Conservation (phyloP, 1,139 yeast species). For the Saccharomyces uvarum region DNA sequence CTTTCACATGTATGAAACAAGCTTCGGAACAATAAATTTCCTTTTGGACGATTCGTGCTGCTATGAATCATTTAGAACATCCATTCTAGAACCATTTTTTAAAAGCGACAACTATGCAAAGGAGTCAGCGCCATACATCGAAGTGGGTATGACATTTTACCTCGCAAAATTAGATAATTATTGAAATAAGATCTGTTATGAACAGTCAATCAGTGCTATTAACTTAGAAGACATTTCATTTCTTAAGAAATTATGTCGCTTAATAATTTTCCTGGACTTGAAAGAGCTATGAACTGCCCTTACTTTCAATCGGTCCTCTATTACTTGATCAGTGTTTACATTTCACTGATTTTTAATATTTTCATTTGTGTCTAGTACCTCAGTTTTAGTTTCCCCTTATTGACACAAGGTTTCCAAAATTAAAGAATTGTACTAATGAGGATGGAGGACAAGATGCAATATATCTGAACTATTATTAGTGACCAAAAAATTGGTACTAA, state of each 20-base stretch:
- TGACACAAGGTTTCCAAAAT: not conserved
- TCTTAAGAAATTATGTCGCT: not conserved
- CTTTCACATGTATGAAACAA: not conserved
- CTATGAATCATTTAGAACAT: not conserved
- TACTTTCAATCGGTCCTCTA: not conserved
- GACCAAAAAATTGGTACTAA: not conserved
- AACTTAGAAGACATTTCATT: not conserved
- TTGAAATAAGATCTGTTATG: not conserved
- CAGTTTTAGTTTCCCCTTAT: not conserved
- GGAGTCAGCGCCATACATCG: not conserved
- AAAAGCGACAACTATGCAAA: not conserved
- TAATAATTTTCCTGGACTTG: not conserved
- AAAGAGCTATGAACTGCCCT: not conserved
- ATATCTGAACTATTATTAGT: too few species aligned
- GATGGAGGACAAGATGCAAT: not conserved
- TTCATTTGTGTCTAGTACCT: not conserved
- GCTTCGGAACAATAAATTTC: not conserved
- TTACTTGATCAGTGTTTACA: not conserved
- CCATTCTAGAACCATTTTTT: not conserved
- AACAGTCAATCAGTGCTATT: not conserved
- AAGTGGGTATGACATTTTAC: not conserved
- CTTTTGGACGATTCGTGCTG: not conserved
- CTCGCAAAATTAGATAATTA: not conserved
- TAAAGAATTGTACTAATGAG: not conserved
- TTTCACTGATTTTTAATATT: too few species aligned